Percentiles rank a stretch among this genome's conserved stretches.
Conservation (phyloP, 116 monocot species). For the Cymodocea nodosa region DNA sequence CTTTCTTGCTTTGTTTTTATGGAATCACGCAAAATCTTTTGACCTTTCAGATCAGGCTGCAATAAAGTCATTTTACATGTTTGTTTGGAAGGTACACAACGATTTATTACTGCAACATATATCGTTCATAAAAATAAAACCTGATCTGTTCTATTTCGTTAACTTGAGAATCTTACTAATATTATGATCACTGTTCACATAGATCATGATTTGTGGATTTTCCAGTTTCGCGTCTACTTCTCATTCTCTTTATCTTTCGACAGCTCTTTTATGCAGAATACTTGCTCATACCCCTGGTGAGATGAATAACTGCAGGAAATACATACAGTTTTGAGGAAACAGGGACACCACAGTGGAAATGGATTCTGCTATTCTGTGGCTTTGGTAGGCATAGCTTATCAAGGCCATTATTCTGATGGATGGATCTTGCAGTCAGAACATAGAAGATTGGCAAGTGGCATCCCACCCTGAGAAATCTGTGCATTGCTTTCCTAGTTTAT, state of each 20-base stretch:
- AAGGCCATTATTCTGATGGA: no score
- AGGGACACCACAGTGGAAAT: no score
- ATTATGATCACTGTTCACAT: neutral
- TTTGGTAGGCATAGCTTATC: no score
- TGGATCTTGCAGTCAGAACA: neutral
- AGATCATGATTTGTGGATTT: neutral
- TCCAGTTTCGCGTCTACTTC: neutral
- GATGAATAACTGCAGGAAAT: conserved; percentile 26
- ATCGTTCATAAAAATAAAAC: neutral
- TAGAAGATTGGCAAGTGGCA: neutral
- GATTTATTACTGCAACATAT: neutral
- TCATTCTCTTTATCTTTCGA: conserved; percentile 1
- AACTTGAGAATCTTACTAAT: neutral
- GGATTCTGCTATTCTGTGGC: no score
- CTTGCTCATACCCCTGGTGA: conserved; percentile 89
- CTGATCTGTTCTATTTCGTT: neutral
- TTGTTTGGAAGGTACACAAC: conserved; percentile 88
- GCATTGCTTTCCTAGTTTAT: no score
- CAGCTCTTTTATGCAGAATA: conserved; percentile 98
- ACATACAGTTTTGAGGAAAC: no score
- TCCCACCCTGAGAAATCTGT: no score
- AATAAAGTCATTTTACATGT: conserved; percentile 97
- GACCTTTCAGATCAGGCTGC: conserved; percentile 50
- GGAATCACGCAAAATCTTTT: conserved; percentile 64
- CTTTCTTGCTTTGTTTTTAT: conserved; percentile 61